Base-by-base conservation (phyloP, 768 basidiomycete genomes). In the Boletus edulis region DNA sequence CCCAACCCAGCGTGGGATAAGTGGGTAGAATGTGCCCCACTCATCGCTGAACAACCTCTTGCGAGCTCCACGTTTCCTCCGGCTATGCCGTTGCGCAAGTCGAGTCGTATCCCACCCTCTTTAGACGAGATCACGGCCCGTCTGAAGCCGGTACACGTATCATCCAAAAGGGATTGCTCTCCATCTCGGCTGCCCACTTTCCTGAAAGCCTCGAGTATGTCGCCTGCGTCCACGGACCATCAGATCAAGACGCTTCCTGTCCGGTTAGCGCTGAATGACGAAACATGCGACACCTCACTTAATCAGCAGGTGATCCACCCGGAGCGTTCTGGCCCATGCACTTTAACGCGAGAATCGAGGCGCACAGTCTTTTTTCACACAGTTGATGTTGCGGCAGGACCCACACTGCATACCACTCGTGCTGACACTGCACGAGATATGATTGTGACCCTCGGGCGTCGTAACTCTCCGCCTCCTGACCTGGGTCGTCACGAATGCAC, bases 51-150 rank as follows among this genome's bases (percentile, higher is more conserved):
- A 56, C 45, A 57, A 35, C 50, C 68, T 64, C 61, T 51, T 32
- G 6, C 41, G 40, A 49, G n/a, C 42, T 20, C 45, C 49, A 58
- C 51, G 47, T 39, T 18, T 24, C 1, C 39, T 17, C 27, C 54
- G 55, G 54, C 58, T 51, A 14, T 43, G 48, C 43, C 48, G 38
- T 1, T 14, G 14, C 46, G 14, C 38, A 58, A 55, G 50, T 40
- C 49, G 44, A 53, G 48, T 38, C 72, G 69, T 56, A 60, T 66
- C 41, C 65, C 84, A 37, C 89, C 89, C 20, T 90, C 89, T 24
- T 81, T 91, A 56, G 88, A 88, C 60, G 84, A 91, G 64, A 90
- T 91, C 55, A 81, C 83, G 32, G 84, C 87, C 40, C 86, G 78
- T 58, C 62, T 89, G 61, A 73, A 56, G 65, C 70, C 52, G 55